Base-by-base conservation (phyloP, 2,329 filamentous ascomycete genomes). In the Diaporthe amygdali region DNA sequence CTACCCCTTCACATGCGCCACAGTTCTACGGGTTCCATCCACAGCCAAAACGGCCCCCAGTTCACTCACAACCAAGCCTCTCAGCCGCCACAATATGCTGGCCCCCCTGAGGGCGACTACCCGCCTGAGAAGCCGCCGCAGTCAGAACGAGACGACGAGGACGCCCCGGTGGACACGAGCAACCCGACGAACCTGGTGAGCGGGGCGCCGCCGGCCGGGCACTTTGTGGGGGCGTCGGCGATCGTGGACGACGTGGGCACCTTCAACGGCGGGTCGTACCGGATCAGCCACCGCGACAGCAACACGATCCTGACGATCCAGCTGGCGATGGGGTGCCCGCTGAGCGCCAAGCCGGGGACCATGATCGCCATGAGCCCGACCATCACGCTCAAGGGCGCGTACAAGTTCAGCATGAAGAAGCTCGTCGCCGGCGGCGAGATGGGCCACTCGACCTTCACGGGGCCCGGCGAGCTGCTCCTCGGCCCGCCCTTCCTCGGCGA, bases 301-400 rank as follows among this genome's bases (percentile, higher is more conserved):
- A 99, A 98, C 80, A 95, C 93, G 1, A 92, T 98, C 75, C 82
- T 98, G 73, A 98, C 95, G 0, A 82, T 98, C 27, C 96, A 98
- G 81, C 84, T 98, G 55, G 96, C 96, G 15, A 93, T 96, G 80
- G 95, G 95, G 2, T 97, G 94, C 77, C 96, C 96, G 0, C 81
- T 98, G 66, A 87, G 86, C 27, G 94, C 91, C 3, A 96, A 94
- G 79, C 95, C 96, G 22, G 93, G 91, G 91, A 76, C 14, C 69
- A 96, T 99, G 95, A 94, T 99, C 76, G 94, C 94, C 78, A 99
- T 98, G 96, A 95, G 94, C 2, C 92, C 94, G 2, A 93, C 93
- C 10, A 88, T 99, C 68, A 95, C 93, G 0, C 89, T 98, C 56
- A 93, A 93, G 81, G 96, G 96, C 69, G 87, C 87, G 51, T 81